These are phyloP conservation scores for Phytophthora citricola DNA, from an alignment of 352 stramenopile genomes.

Conservation along the genomic window DNA sequence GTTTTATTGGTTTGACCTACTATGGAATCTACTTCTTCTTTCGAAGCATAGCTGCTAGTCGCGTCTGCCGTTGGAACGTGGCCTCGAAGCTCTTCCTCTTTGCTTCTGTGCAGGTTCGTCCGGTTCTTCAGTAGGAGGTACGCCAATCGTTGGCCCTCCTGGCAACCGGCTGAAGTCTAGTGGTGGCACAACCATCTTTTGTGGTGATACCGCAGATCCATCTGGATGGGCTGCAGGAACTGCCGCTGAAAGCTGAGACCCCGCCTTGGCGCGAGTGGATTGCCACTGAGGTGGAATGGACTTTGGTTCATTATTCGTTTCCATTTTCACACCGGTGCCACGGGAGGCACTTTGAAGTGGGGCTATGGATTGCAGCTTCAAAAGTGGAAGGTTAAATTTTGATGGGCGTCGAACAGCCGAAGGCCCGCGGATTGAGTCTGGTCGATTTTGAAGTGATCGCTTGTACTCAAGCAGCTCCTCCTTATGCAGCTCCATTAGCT, in stretches of 20 bases:
- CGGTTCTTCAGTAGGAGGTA: constrained; percentile 6
- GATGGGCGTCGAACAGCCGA: constrained; percentile 13
- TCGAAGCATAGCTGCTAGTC: constrained; percentile 59
- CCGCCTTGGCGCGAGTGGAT: constrained; percentile 56
- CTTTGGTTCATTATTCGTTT: constrained; percentile 23
- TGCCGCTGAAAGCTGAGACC: constrained; percentile 11
- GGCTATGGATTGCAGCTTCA: constrained; percentile 30
- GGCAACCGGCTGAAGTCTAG: constrained; percentile 39
- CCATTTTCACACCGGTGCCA: constrained; percentile 1
- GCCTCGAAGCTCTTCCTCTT: constrained; percentile 52
- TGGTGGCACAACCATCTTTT: constrained; percentile 24
- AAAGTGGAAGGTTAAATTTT: constrained; percentile 30
- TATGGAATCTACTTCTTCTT: constrained; percentile 41
- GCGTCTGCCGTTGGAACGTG: constrained; percentile 56
- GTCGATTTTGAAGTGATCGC: constrained; percentile 26
- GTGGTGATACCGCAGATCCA: constrained; percentile 9
- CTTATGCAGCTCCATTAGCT: constrained; percentile 78
- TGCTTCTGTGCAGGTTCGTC: constrained; percentile 34
- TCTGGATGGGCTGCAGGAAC: constrained; percentile 9
- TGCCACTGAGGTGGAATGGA: constrained; percentile 59
- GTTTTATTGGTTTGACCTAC: background rate
- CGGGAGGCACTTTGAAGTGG: constrained; percentile 19
- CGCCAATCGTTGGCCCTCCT: constrained; percentile 7
- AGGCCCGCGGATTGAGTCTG: constrained; percentile 14
- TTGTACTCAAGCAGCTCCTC: constrained; percentile 77